Evolutionary conservation across 352 stramenopile genomes (phyloP).

Genomic region (Globisporangium barbulae): DNA sequence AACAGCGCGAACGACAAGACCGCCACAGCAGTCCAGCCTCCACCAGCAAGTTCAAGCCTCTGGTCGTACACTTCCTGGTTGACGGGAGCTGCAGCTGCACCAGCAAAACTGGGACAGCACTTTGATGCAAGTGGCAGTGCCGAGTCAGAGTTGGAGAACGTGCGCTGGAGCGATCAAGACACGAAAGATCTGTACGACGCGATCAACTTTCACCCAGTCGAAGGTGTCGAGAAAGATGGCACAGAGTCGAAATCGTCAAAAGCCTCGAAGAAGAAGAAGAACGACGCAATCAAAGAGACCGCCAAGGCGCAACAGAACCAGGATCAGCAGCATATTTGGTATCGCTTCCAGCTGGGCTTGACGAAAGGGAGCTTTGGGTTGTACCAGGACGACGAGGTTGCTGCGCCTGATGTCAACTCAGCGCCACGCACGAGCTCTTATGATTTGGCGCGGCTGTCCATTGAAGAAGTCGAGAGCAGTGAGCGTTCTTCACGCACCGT

Average conservation of each 20-base stretch:
- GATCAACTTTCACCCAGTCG: slow-evolving; percentile 74
- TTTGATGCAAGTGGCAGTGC: neutral
- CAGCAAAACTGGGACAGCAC: neutral
- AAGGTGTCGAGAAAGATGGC: slow-evolving; percentile 22
- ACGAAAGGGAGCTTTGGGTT: slow-evolving; percentile 52
- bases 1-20: slow-evolving; percentile 12
- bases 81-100: slow-evolving; percentile 11
- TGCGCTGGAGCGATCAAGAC: slow-evolving; percentile 84
- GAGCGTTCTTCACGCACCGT: slow-evolving; percentile 1
- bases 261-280: slow-evolving; percentile 3
- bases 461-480: neutral
- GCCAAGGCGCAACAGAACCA: slow-evolving; percentile 10
- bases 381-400: slow-evolving; percentile 32
- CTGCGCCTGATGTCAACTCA: slow-evolving; percentile 15
- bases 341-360: slow-evolving; percentile 69
- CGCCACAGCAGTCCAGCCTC: slow-evolving; percentile 16
- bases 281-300: neutral
- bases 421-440: slow-evolving; percentile 4
- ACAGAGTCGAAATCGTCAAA: neutral
- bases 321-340: slow-evolving; percentile 70
- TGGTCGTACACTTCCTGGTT: slow-evolving; percentile 83
- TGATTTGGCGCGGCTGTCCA: neutral
- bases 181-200: slow-evolving; percentile 75
- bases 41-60: slow-evolving; percentile 39
- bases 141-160: slow-evolving; percentile 28